phyloP scores from a whole-genome alignment of 2,329 filamentous ascomycete genomes.

The Aureobasidium sp. region DNA sequence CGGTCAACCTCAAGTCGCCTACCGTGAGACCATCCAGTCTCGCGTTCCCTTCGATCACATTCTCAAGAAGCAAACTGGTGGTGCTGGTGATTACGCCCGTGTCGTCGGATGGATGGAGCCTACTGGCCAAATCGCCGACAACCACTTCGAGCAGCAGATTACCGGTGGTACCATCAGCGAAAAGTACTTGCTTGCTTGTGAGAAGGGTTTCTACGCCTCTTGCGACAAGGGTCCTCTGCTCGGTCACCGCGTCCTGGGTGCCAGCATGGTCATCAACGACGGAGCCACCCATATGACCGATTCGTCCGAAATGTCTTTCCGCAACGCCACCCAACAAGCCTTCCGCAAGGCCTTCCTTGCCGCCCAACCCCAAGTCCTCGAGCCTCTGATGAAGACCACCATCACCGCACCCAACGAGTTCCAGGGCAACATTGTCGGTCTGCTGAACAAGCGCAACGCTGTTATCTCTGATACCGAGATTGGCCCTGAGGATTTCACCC shows the following conservation, averaged over 20 bases:
- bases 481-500: constrained; percentile 85
- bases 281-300: constrained; percentile 97
- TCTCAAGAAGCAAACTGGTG: constrained; percentile 90
- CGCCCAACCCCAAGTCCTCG: constrained; percentile 74
- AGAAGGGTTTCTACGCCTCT: constrained; percentile 82
- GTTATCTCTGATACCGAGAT: constrained; percentile 94
- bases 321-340: constrained; percentile 85
- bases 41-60: constrained; percentile 83
- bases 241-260: constrained; percentile 85
- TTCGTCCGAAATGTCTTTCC: constrained; percentile 95
- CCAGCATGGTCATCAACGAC: constrained; percentile 87
- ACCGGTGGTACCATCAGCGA: constrained; percentile 86
- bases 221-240: constrained; percentile 84
- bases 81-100: constrained; percentile 89
- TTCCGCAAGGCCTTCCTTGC: constrained; percentile 89
- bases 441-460: constrained; percentile 94
- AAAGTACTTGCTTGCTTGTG: constrained; percentile 90
- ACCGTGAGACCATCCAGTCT: constrained; percentile 83
- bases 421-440: constrained; percentile 87
- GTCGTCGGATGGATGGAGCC: constrained; percentile 91
- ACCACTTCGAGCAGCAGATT: constrained; percentile 80
- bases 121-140: constrained; percentile 60
- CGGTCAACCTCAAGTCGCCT: constrained; percentile 94
- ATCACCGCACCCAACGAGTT: constrained; percentile 96
- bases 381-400: constrained; percentile 97